Conservation (phyloP, 106 monocot genomes). For the Dioscorea zingiberensis region DNA sequence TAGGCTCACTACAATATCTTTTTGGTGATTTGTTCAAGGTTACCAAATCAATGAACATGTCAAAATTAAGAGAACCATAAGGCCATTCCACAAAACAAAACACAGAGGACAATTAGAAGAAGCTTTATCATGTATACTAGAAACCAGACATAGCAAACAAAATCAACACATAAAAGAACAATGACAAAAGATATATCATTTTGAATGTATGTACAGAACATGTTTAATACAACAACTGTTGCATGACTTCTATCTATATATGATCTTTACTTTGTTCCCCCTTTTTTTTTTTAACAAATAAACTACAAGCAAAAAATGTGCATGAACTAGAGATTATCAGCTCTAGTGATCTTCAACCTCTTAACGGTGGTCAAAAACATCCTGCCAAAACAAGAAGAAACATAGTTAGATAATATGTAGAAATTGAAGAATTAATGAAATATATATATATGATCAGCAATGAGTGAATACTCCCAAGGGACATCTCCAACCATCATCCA, state of each 20-base stretch:
- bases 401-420: neutral
- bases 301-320: neutral
- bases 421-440: neutral
- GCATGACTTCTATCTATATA: neutral
- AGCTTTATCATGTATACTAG: neutral
- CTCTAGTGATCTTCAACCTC: conserved; percentile 55
- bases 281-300: neutral
- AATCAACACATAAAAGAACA: neutral
- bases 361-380: conserved; percentile 53
- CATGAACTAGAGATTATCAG: conserved; percentile 28
- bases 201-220: neutral
- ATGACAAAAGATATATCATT: neutral
- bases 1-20: neutral
- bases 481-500: conserved; percentile 80
- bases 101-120: neutral
- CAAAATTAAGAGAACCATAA: neutral
- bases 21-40: neutral
- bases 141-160: neutral
- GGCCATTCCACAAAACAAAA: too few species aligned
- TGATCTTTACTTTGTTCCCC: neutral
- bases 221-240: neutral
- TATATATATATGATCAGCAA: neutral
- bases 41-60: neutral
- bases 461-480: conserved; percentile 62
- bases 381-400: conserved; percentile 19